Evolutionary conservation across 768 basidiomycete species (phyloP).

Genomic region (Termitomyces bulborhizus): DNA sequence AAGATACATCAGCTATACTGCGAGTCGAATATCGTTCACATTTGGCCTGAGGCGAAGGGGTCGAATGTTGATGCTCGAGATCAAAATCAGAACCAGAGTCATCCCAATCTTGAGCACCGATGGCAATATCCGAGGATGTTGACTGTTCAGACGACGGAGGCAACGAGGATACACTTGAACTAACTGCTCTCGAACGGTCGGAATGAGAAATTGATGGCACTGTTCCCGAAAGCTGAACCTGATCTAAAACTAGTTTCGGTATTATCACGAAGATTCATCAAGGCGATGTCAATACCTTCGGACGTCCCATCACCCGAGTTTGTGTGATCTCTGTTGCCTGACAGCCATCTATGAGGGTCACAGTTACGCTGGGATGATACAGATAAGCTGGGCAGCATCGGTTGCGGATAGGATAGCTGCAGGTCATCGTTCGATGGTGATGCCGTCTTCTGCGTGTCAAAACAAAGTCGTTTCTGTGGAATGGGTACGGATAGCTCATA

Average conservation of each 20-base stretch:
- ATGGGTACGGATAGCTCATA: neutral
- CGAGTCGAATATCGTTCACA: neutral
- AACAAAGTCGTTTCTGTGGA: neutral
- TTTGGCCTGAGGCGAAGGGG: neutral
- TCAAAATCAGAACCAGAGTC: neutral
- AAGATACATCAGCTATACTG: neutral
- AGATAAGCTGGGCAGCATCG: neutral
- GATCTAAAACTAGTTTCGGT: neutral
- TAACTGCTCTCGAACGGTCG: neutral
- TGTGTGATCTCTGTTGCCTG: neutral
- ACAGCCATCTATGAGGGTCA: neutral
- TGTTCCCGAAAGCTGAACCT: neutral
- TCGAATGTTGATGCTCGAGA: neutral
- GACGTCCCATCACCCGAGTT: neutral
- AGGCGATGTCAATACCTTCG: neutral
- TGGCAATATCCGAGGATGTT: neutral
- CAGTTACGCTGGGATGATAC: neutral
- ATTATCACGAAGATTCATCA: neutral
- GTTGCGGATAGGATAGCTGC: neutral
- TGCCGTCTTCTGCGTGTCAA: neutral
- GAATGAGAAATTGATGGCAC: neutral
- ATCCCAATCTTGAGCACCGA: neutral
- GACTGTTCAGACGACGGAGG: conserved; percentile 11
- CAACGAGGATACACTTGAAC: neutral
- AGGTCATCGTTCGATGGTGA: neutral